Conservation (phyloP, 768 basidiomycete genomes). For the Lactarius quietus region DNA sequence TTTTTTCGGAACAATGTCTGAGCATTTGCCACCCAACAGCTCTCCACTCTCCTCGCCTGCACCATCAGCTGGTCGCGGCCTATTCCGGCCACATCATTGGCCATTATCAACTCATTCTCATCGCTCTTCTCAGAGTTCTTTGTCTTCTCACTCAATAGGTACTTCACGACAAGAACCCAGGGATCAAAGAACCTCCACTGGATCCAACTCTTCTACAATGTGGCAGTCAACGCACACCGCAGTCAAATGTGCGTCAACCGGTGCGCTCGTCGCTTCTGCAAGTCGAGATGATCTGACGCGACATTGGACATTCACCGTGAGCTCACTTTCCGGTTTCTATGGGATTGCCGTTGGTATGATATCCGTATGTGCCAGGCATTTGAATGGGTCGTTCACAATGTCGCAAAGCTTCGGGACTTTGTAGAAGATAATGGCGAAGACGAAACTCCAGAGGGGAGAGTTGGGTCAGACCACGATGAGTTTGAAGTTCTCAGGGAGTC, state of each 20-base stretch:
- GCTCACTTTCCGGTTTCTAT: conserved; percentile 21
- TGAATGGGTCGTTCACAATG: conserved; percentile 65
- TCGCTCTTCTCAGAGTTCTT: conserved; percentile 33
- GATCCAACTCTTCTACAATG: conserved; percentile 29
- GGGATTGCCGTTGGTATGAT: background rate
- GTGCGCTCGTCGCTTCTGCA: conserved; percentile 23
- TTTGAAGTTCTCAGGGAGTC: conserved; percentile 65
- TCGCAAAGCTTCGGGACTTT: conserved; percentile 52
- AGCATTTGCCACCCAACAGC: conserved; percentile 10
- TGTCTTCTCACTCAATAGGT: conserved; percentile 31
- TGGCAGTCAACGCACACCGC: conserved; percentile 22
- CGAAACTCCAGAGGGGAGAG: conserved; percentile 32
- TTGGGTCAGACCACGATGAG: conserved; percentile 37
- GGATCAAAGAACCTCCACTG: conserved; percentile 31
- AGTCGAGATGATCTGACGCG: conserved; percentile 47
- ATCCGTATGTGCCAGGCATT: conserved; percentile 47
- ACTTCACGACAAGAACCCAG: conserved; percentile 29
- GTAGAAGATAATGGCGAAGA: conserved; percentile 41
- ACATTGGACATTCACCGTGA: conserved; percentile 64
- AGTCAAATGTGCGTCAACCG: conserved; percentile 18
- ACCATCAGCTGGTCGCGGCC: conserved; percentile 8
- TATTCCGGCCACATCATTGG: conserved; percentile 54
- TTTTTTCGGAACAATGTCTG: conserved; percentile 24
- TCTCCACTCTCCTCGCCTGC: conserved; percentile 25
- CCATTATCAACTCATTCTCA: conserved; percentile 48